Evolutionary conservation across 2,329 filamentous ascomycete species (phyloP).

Genomic region (Nannizziopsis barbatae): DNA sequence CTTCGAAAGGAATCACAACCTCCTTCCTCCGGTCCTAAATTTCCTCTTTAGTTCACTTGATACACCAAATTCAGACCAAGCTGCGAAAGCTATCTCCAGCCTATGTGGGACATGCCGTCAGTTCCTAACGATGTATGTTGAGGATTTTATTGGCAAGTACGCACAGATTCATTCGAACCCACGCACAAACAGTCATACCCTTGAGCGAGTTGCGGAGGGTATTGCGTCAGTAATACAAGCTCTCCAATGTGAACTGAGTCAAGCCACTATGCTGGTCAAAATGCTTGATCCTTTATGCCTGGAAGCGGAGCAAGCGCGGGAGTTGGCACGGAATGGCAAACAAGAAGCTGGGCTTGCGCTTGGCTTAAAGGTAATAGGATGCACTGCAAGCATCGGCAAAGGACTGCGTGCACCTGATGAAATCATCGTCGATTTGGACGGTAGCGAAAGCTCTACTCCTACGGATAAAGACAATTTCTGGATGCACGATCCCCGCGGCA

Average conservation of each 20-base stretch:
- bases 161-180: constrained; percentile 30
- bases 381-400: constrained; percentile 33
- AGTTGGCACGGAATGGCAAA: constrained; percentile 24
- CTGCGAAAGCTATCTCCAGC: constrained; percentile 34
- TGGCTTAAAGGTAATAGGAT: constrained; percentile 29
- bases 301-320: constrained; percentile 25
- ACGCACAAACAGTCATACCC: constrained; percentile 28
- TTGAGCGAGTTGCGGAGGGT: constrained; percentile 35
- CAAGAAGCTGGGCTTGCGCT: constrained; percentile 27
- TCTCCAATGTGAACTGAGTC: constrained; percentile 30
- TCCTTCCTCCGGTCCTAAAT: constrained; percentile 33
- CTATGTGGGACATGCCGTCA: constrained; percentile 36
- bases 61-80: constrained; percentile 30
- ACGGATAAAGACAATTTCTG: constrained; percentile 30
- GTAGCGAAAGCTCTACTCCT: constrained; percentile 16
- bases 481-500: constrained; percentile 25
- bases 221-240: constrained; percentile 37
- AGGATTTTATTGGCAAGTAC: constrained; percentile 34
- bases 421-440: constrained; percentile 27
- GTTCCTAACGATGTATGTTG: constrained; percentile 32
- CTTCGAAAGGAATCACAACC: constrained; percentile 33
- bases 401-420: constrained; percentile 31
- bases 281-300: constrained; percentile 30
- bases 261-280: constrained; percentile 29
- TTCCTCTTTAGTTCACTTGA: constrained; percentile 37